Percentiles rank a stretch among this genome's conserved stretches.
Evolutionary conservation across 2,329 filamentous ascomycete species (phyloP).

Genomic region (Fusarium sp.): DNA sequence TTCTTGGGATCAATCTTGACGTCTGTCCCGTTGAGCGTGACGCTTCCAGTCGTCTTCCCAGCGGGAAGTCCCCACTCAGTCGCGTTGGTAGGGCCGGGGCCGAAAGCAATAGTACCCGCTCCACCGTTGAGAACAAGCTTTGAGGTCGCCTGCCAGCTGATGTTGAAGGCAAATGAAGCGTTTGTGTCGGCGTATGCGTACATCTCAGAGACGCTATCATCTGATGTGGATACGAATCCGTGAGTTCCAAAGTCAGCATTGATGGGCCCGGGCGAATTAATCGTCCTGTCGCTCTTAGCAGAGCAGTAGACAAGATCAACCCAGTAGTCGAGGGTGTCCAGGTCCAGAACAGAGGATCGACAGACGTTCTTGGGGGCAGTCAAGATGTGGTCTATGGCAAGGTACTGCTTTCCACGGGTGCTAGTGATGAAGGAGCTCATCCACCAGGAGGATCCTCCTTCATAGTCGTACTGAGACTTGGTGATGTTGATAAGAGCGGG

Average conservation of each 20-base stretch:
- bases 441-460: not conserved
- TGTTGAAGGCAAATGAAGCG: not conserved
- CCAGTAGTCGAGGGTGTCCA: not conserved
- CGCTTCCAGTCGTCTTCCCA: not conserved
- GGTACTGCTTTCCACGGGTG: not conserved
- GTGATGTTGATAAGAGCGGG: not conserved
- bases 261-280: not conserved
- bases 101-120: not conserved
- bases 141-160: not conserved
- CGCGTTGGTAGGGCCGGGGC: not conserved
- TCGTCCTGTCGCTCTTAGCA: not conserved
- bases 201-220: not conserved
- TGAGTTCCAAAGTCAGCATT: not conserved
- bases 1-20: not conserved
- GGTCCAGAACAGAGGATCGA: not conserved
- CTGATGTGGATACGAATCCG: not conserved
- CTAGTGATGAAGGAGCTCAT: not conserved
- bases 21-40: not conserved
- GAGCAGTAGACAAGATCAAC: not conserved
- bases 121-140: not conserved
- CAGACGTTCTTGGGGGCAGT: not conserved
- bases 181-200: not conserved
- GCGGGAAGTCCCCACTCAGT: not conserved
- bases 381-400: not conserved
- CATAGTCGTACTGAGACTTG: not conserved